These are phyloP conservation scores for Lepidium aucheri DNA, from an alignment of 345 rosid species.

Conservation along the genomic window DNA sequence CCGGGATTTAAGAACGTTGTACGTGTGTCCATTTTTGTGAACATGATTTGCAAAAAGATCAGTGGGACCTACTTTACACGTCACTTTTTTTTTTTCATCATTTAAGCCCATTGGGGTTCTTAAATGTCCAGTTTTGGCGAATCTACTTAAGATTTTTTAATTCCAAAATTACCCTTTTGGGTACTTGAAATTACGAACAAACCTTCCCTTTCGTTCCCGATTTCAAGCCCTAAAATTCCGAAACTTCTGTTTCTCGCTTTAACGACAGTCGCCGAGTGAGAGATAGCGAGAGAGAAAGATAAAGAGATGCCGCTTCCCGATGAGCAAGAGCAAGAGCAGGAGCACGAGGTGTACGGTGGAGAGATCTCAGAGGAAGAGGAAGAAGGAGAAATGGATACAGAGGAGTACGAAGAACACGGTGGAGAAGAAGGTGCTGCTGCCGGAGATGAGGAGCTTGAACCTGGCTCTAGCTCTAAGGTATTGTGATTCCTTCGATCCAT, in stretches of 20 bases:
- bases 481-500: slow-evolving; percentile 1
- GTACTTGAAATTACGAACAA: background rate
- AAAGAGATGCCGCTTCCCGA: slow-evolving; percentile 45
- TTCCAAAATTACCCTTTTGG: slow-evolving; percentile 1
- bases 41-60: background rate
- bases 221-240: slow-evolving; percentile 22
- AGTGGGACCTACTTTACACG: background rate
- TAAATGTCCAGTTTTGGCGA: background rate
- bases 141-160: background rate
- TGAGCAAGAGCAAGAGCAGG: slow-evolving; percentile 75
- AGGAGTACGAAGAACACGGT: slow-evolving; percentile 46
- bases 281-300: background rate
- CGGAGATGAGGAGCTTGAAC: slow-evolving; percentile 42
- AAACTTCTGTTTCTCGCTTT: background rate
- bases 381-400: slow-evolving; percentile 64
- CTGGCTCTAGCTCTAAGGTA: slow-evolving; percentile 61
- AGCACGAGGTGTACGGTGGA: slow-evolving; percentile 84
- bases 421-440: slow-evolving; percentile 36
- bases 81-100: background rate
- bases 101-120: background rate
- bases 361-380: slow-evolving; percentile 79
- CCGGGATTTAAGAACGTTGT: no score
- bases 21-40: background rate
- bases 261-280: slow-evolving; percentile 24
- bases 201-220: slow-evolving; percentile 6